phyloP scores from a whole-genome alignment of 768 basidiomycete genomes.

The Suillus placidus region DNA sequence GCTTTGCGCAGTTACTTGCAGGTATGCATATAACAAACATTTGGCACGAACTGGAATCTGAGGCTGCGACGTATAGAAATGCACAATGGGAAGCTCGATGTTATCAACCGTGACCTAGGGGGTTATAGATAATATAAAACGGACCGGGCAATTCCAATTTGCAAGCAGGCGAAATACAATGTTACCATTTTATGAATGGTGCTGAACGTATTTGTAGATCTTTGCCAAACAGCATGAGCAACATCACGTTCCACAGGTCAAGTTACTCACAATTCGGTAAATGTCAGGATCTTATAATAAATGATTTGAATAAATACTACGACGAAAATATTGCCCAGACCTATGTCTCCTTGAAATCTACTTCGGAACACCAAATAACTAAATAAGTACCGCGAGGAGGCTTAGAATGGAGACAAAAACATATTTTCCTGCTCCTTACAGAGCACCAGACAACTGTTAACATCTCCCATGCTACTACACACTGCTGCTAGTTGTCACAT shows the following conservation, averaged over 20 bases:
- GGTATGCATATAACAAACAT: conserved; percentile 19
- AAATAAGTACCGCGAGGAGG: no score
- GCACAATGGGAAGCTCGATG: conserved; percentile 81
- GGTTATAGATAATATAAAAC: conserved; percentile 95
- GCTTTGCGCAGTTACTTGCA: conserved; percentile 69
- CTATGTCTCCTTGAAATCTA: no score
- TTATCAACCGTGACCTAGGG: conserved; percentile 80
- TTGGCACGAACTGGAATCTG: background rate
- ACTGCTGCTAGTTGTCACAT: background rate
- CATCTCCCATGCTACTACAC: background rate
- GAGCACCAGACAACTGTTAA: background rate
- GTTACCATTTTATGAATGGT: no score
- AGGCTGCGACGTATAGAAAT: conserved; percentile 47
- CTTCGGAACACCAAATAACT: no score
- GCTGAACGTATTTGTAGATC: conserved; percentile 41
- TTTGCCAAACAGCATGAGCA: conserved; percentile 56
- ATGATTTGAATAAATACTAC: no score
- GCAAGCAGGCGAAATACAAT: conserved; percentile 60
- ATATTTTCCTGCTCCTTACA: background rate
- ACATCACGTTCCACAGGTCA: conserved; percentile 56
- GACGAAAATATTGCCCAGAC: no score
- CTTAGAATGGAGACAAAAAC: no score
- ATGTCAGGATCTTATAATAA: no score
- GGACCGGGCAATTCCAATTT: conserved; percentile 79
- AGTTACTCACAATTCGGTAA: conserved; percentile 85